Evolutionary conservation across 495 filamentous ascomycete species (phyloP), one percentile per base, ranked within the genome.

Genomic region (Hypoxylon crocopeplum): DNA sequence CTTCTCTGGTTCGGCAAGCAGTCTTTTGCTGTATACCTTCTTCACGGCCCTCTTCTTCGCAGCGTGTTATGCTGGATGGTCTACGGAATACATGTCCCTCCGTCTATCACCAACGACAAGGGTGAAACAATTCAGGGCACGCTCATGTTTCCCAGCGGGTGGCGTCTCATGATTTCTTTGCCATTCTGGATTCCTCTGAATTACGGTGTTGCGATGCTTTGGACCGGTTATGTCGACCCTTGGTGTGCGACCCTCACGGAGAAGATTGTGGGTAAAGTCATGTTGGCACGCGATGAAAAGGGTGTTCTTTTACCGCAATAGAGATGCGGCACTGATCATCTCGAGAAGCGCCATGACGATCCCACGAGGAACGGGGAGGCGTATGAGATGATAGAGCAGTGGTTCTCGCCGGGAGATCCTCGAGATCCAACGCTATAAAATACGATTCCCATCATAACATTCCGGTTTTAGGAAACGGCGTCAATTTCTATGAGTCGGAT

Each of bases 1-100:
- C 75, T 89, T 10, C 79, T 88, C 44, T 88, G 84, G 84, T 77
- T 89, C 13, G 86, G 86, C 37, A 83, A 83, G 64, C 82, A 86
- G 67, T 84, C 80, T 42, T 89, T 89, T 61, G 86, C 86, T 21
- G 83, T 89, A 12, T 89, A 89, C 58, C 79, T 89, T 4, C 76
- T 86, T 3, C 86, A 89, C 68, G 86, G 86, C 10, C 80, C 82
- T 12, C 77, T 88, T 38, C 76, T 89, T 32, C 82, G 86, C 33
- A 81, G 78, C 12, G 71, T 88, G 1, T 75, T 88, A 3, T 81
- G 79, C 48, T 88, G 86, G 83, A 80, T 88, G 77, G 76, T 86
- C 8, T 88, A 86, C 59, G 84, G 86, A 3, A 77, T 84, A 34
- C 77, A 72, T 5, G 75, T 80, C 20, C 82, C 84, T 1, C 75